Percentiles rank a stretch among this genome's conserved stretches.
Evolutionary conservation across 2,329 filamentous ascomycete species (phyloP).

Genomic region (Cryphonectria carpinicola): DNA sequence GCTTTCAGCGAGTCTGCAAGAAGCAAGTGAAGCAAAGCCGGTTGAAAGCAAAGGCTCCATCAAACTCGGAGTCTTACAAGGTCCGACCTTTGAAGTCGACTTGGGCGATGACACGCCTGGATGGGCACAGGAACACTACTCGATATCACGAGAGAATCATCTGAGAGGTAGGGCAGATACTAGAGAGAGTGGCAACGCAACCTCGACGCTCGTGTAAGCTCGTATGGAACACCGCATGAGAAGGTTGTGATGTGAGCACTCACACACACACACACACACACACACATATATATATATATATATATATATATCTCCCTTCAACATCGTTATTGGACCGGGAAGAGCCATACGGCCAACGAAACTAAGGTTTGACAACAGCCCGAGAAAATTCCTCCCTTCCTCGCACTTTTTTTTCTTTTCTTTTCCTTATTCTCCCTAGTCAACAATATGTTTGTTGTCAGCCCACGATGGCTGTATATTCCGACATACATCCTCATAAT

Average conservation of each 20-base stretch:
- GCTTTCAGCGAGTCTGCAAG: neutral
- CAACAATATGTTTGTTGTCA: slow-evolving; percentile 60
- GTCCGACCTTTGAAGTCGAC: neutral
- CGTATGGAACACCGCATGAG: neutral
- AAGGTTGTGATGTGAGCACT: neutral
- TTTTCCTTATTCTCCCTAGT: slow-evolving; percentile 43
- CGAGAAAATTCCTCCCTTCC: neutral
- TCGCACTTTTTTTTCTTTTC: neutral
- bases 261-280: too few relatives aligned
- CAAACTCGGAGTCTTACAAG: neutral
- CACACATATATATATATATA: too few relatives aligned
- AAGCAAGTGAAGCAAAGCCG: neutral
- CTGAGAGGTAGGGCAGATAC: neutral
- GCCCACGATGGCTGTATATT: slow-evolving; percentile 66
- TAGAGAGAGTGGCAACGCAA: neutral
- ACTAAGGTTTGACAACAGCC: neutral
- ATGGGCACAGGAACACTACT: neutral
- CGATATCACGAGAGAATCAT: neutral
- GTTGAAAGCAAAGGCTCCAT: neutral
- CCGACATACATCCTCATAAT: slow-evolving; percentile 78
- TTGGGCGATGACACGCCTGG: too few relatives aligned
- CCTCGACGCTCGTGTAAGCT: neutral
- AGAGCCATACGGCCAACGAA: neutral
- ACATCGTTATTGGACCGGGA: neutral
- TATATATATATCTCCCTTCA: neutral